These are phyloP conservation scores for Naganishia onofrii DNA, from an alignment of 768 basidiomycete species.

Conservation along the genomic window DNA sequence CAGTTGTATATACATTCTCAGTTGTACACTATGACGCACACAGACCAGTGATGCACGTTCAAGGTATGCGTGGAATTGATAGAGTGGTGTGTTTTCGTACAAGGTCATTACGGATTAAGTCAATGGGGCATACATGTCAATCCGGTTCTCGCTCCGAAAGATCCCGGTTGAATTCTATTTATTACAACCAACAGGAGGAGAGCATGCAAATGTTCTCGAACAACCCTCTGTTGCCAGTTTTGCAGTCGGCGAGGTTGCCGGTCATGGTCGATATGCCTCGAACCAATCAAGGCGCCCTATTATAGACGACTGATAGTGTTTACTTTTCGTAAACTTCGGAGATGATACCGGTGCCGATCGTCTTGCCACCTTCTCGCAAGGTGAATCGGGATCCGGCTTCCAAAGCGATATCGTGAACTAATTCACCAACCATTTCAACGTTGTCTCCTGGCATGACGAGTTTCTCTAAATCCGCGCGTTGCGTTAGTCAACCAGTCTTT, in stretches of 20 bases:
- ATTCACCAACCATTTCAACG: conserved; percentile 81
- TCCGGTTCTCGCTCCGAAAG: not conserved
- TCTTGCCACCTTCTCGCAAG: conserved; percentile 89
- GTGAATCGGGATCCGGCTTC: conserved; percentile 91
- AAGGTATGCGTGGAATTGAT: not conserved
- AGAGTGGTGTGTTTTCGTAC: conserved; percentile 18
- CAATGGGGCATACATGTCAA: conserved; percentile 11
- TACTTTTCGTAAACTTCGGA: conserved; percentile 66
- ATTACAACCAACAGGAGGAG: conserved; percentile 18
- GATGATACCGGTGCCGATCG: conserved; percentile 90
- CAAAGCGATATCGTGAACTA: conserved; percentile 80
- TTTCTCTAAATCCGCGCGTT: not conserved
- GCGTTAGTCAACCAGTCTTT: not conserved
- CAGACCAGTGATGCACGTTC: not conserved
- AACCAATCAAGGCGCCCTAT: not conserved
- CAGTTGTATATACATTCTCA: not conserved
- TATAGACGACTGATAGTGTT: not conserved
- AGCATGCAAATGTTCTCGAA: conserved; percentile 1
- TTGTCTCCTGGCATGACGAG: conserved; percentile 98
- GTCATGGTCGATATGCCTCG: not conserved
- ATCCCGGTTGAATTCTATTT: conserved; percentile 8
- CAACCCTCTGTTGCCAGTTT: not conserved
- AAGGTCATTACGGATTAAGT: conserved; percentile 8
- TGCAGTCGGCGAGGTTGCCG: conserved; percentile 1
- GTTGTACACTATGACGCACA: not conserved